Base-by-base conservation (phyloP, 768 basidiomycete genomes). In the Leucosporidium creatinivorum region DNA sequence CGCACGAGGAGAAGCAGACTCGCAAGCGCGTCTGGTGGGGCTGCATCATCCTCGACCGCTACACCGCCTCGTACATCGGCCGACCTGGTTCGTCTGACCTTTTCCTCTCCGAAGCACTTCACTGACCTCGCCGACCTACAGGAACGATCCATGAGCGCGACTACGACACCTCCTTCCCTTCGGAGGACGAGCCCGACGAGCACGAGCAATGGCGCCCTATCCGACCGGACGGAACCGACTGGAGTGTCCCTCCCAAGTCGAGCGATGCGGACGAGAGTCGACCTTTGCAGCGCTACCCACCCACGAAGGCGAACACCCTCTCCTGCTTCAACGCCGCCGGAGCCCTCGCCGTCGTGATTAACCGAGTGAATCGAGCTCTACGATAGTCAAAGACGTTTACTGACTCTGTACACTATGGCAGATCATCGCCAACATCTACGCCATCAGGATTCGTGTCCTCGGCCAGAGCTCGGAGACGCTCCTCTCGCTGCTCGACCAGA, bases 21-120 rank as follows among this genome's bases (percentile, higher is more conserved):
- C 62, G 77, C 30, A 76, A 75, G 69, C 66, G 77, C 17, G 68
- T 76, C 19, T 79, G 77, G 78, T 75, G 74, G 74, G 69, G 68
- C 18, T 73, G 73, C 44, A 60, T 78, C 58, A 68, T 74, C 50
- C 59, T 78, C 58, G 71, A 69, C 44, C 68, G 72, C 47, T 67
- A 73, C 68, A 67, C 68, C 5, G 48, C 66, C 4, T 65, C 63
- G 2, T 69, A 69, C 58, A 66, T 70, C 30, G 66, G 69, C 7
- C 66, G 66, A 1, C 66, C 66, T 0, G 69, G 68, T 36, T 1
- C 3, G 59, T 12, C 15, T 23, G 12, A 33, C n/a, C 25, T 62
- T 1, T 21, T 50, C n/a, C 10, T 23, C n/a, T 25, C 19, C n/a
- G 48, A 8, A n/a, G 44, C 21, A 1, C 15, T 25, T 36, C 3